phyloP scores from a whole-genome alignment of 2,329 filamentous ascomycete genomes.

The Stachybotrys chlorohalonatus region DNA sequence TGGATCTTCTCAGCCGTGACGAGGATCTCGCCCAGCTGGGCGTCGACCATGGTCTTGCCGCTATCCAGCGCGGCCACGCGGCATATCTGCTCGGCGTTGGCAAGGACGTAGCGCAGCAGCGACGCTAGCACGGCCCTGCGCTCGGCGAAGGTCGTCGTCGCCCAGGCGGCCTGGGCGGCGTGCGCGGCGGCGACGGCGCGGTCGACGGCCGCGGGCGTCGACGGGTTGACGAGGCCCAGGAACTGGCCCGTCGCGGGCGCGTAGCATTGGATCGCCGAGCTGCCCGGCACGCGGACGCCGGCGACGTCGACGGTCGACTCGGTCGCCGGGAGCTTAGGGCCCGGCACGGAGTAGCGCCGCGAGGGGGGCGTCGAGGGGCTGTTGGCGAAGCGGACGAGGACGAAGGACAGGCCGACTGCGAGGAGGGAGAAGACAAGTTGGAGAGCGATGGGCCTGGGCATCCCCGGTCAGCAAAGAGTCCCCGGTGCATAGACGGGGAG shows the following conservation, averaged over 20 bases:
- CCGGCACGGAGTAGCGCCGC: constrained; percentile 50
- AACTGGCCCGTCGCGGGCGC: constrained; percentile 82
- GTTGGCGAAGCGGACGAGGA: constrained; percentile 19
- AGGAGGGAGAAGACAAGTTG: constrained; percentile 18
- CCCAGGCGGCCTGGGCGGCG: constrained; percentile 70
- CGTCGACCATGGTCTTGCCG: constrained; percentile 94
- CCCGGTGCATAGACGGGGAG: neutral
- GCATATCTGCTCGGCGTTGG: constrained; percentile 83
- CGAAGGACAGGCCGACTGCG: constrained; percentile 18
- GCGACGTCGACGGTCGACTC: constrained; percentile 49
- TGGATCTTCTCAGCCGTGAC: constrained; percentile 89
- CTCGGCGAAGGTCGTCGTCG: constrained; percentile 65
- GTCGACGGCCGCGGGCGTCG: constrained; percentile 70
- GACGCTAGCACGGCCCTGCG: constrained; percentile 72
- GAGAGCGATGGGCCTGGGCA: constrained; percentile 5
- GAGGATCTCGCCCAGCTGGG: constrained; percentile 86
- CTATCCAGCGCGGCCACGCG: constrained; percentile 81
- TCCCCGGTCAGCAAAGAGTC: neutral
- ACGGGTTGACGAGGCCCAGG: constrained; percentile 70
- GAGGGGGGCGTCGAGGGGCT: constrained; percentile 25
- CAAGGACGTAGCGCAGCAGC: constrained; percentile 72
- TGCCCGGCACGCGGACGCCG: constrained; percentile 55
- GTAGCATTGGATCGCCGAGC: constrained; percentile 70
- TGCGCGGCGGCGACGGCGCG: constrained; percentile 64
- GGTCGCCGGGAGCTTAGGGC: constrained; percentile 52